phyloP scores from a whole-genome alignment of 1,284 basidiomycete genomes.

The Trametes sp. region DNA sequence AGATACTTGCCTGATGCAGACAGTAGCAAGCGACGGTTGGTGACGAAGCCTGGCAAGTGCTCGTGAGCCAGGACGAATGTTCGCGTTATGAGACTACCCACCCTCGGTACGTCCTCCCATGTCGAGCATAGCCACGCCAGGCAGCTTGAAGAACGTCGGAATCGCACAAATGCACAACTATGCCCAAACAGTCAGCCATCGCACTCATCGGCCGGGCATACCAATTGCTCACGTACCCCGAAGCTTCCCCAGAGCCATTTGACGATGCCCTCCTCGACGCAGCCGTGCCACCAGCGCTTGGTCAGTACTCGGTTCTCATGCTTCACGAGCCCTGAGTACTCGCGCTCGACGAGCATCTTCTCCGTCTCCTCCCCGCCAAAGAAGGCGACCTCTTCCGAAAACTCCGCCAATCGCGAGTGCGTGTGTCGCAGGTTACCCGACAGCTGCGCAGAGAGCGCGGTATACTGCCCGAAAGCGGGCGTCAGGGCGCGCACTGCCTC shows the following conservation, averaged over 20 bases:
- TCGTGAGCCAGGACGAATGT: neutral
- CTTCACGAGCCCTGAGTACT: conserved; percentile 88
- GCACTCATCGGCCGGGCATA: too few species aligned
- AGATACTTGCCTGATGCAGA: conserved; percentile 68
- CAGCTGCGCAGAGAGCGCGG: conserved; percentile 85
- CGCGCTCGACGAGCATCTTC: conserved; percentile 92
- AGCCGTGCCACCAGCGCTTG: conserved; percentile 90
- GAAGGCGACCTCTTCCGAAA: conserved; percentile 94
- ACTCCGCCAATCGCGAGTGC: conserved; percentile 93
- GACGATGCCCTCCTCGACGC: conserved; percentile 94
- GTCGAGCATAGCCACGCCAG: conserved; percentile 73
- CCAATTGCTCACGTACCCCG: conserved; percentile 61
- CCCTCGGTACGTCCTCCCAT: conserved; percentile 89
- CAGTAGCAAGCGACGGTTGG: conserved; percentile 91
- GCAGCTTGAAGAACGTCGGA: conserved; percentile 92
- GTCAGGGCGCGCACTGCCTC: conserved; percentile 83
- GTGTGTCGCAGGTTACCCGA: conserved; percentile 90
- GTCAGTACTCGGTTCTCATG: conserved; percentile 89
- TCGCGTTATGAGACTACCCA: conserved; percentile 37
- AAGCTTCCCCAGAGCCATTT: conserved; percentile 99
- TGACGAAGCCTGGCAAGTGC: conserved; percentile 78
- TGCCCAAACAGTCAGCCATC: conserved; percentile 18
- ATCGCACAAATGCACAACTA: conserved; percentile 92
- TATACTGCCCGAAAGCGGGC: conserved; percentile 94
- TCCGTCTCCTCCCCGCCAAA: conserved; percentile 92